phyloP scores from a whole-genome alignment of 176 grass and related monocot species.

The Bonia amplexicaulis region DNA sequence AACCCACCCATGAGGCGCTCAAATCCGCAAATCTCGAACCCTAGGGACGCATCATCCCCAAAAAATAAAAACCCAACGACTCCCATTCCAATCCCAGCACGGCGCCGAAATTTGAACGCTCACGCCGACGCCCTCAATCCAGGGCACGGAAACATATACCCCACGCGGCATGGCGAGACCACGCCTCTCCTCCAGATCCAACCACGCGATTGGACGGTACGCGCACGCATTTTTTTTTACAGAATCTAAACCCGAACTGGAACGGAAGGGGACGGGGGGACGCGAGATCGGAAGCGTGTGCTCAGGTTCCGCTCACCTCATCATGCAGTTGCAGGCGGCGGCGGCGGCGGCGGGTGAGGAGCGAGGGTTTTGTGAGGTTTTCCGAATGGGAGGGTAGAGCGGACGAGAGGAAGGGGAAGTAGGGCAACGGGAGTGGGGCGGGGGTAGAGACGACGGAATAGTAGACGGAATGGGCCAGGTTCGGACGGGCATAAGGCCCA shows the following conservation, averaged over 20 bases:
- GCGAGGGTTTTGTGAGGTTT: constrained; percentile 45
- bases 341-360: constrained; percentile 6
- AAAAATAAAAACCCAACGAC: background rate
- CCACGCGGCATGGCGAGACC: background rate
- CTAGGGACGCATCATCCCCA: background rate
- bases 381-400: background rate
- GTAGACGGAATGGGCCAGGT: background rate
- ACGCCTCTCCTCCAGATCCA: constrained; percentile 15
- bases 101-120: background rate
- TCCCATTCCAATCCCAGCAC: background rate
- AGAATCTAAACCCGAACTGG: background rate
- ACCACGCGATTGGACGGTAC: background rate
- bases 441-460: background rate
- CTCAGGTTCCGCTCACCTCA: constrained; percentile 31
- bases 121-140: background rate
- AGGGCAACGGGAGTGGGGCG: background rate
- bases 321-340: background rate
- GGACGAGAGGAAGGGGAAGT: background rate
- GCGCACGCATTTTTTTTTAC: background rate
- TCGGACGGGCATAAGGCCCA: background rate
- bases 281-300: background rate
- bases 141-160: background rate
- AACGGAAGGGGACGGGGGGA: background rate
- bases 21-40: background rate
- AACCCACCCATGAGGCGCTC: background rate